Evolutionary conservation across 306 rosid genomes (phyloP), one percentile per base, ranked within the genome.

Genomic region (Boehmeria nivea): DNA sequence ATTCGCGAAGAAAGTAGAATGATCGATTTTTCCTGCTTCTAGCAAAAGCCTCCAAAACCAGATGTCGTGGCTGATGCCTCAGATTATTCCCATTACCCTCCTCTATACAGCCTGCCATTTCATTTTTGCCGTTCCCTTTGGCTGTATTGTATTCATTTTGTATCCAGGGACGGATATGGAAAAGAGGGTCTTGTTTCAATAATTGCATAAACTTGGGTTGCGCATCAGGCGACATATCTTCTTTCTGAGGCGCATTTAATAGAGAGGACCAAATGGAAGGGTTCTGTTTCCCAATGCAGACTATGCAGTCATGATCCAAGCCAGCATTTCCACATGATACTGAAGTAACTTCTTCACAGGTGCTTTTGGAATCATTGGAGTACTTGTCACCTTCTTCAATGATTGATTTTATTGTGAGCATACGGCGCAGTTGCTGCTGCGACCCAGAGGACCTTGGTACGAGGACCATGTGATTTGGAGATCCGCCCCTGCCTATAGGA

Each of bases 391-490:
- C 17, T 16, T 37, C 44, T 12, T 50, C 68, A n/a, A 26, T 40
- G 43, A 3, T 33, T 46, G 63, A 23, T 28, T 53, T 9, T 8
- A 31, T 22, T 20, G 43, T 23, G 47, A 18, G 31, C 16, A 53
- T 12, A 1, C 51, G 62, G 17, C 11, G 17, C 38, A 47, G 34
- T 42, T 37, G 59, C 19, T 45, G 34, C 26, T 52, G 55, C 25
- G n/a, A 65, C 64, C 11, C 65, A 4, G 26, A 43, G 15, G 20
- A n/a, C 8, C 57, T 62, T 18, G 71, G 76, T 22, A 15, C 17
- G 53, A 76, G 60, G 70, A 76, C 53, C 70, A 66, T 50, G 59
- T 76, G 81, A 52, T 51, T 70, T 44, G 70, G 40, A 44, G 59
- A 14, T n/a, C 73, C 73, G 14, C 43, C 11, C 56, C 56, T 65